Evolutionary conservation across 345 rosid genomes (phyloP).

Genomic region (Populus pruinosa): DNA sequence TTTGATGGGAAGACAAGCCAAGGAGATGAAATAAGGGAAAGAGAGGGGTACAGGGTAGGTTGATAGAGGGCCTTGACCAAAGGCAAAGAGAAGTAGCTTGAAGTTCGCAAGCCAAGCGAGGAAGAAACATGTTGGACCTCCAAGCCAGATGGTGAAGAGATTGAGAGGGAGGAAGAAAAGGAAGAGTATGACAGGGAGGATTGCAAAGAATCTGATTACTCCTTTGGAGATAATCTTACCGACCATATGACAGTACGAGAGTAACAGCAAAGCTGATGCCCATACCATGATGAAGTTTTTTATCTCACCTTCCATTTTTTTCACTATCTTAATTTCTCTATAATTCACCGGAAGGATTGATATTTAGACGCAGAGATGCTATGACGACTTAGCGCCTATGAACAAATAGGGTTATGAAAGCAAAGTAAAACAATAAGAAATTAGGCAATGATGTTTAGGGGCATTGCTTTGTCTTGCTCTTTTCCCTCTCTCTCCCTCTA

Average conservation of each 20-base stretch:
- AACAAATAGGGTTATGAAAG: too few species aligned
- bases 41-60: constrained; percentile 5
- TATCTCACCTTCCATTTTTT: constrained; percentile 7
- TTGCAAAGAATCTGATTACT: not conserved
- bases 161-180: constrained; percentile 19
- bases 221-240: not conserved
- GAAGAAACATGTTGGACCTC: constrained; percentile 14
- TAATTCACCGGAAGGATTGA: not conserved
- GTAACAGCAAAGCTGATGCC: not conserved
- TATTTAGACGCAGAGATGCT: too few species aligned
- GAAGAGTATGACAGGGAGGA: constrained; percentile 3
- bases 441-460: too few species aligned
- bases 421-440: too few species aligned
- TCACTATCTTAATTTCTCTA: not conserved
- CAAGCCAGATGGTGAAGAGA: constrained; percentile 2
- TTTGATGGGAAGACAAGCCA: constrained; percentile 31
- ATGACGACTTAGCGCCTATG: too few species aligned
- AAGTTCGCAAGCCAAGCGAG: constrained; percentile 20
- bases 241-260: constrained; percentile 4
- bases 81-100: constrained; percentile 20
- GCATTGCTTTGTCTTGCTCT: too few species aligned
- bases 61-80: constrained; percentile 16
- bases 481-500: too few species aligned
- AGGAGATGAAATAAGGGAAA: constrained; percentile 9
- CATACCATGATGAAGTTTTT: constrained; percentile 5